phyloP scores from a whole-genome alignment of 129 eudicot species.

The Helianthus tuberosus region DNA sequence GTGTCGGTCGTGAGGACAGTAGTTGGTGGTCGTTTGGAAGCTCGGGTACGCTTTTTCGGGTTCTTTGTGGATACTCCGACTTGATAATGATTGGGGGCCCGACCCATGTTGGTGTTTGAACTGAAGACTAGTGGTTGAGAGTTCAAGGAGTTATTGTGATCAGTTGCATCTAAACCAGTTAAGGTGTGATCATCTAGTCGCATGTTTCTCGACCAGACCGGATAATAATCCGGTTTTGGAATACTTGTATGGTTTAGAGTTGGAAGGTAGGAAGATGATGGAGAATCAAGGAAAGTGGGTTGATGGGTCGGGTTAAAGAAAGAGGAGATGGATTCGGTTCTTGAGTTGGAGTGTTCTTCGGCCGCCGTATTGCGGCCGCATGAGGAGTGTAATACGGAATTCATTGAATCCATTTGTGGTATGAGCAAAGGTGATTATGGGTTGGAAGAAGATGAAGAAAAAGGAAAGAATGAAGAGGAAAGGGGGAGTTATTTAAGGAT shows the following conservation, averaged over 20 bases:
- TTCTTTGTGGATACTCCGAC: conserved; percentile 34
- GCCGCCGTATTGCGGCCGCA: too few relatives aligned
- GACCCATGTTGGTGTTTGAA: not conserved
- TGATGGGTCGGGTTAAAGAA: not conserved
- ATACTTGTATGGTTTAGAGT: too few relatives aligned
- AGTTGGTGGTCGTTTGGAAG: conserved; percentile 87
- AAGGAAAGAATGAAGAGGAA: not conserved
- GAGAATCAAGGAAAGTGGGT: not conserved
- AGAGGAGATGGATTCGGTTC: not conserved
- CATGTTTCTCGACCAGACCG: not conserved
- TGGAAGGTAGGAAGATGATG: too few relatives aligned
- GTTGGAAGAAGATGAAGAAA: not conserved
- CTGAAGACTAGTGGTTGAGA: not conserved
- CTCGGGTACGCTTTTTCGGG: conserved; percentile 75
- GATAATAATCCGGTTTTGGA: too few relatives aligned
- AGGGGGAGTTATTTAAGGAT: not conserved
- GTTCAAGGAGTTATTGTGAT: not conserved
- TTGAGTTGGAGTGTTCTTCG: not conserved
- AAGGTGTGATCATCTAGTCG: not conserved
- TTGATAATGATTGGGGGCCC: not conserved
- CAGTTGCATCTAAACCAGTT: not conserved
- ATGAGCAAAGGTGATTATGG: not conserved
- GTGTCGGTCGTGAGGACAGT: conserved; percentile 87
- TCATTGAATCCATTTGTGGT: not conserved
- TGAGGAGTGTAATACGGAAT: not conserved